phyloP scores from a whole-genome alignment of 2,329 filamentous ascomycete species.

The Paracorniculantispora psalliotae region DNA sequence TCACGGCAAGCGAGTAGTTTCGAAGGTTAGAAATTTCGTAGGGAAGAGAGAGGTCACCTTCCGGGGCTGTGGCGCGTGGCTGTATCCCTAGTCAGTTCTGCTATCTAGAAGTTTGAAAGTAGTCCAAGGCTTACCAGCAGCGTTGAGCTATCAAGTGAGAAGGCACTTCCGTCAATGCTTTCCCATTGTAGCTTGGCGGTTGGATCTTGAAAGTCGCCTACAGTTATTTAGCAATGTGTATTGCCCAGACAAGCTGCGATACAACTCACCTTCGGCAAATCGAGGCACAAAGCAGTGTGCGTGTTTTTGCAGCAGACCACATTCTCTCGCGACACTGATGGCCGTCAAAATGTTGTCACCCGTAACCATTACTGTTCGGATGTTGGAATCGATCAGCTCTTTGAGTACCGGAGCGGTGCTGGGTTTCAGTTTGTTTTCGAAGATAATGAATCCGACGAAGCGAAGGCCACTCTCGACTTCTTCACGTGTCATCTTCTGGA shows the following conservation, averaged over 20 bases:
- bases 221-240: neutral
- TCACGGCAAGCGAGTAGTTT: constrained; percentile 86
- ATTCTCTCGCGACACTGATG: constrained; percentile 91
- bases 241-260: neutral
- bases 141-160: constrained; percentile 72
- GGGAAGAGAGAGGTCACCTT: constrained; percentile 76
- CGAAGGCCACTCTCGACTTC: constrained; percentile 80
- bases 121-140: constrained; percentile 50
- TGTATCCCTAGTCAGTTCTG: constrained; percentile 28
- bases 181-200: constrained; percentile 79
- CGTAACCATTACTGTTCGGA: constrained; percentile 92
- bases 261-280: constrained; percentile 63
- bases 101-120: neutral
- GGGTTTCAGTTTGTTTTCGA: constrained; percentile 96
- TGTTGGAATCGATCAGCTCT: constrained; percentile 76
- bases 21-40: constrained; percentile 76
- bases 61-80: constrained; percentile 65
- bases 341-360: constrained; percentile 97
- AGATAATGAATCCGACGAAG: constrained; percentile 95
- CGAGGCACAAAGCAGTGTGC: constrained; percentile 91
- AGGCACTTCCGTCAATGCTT: constrained; percentile 82
- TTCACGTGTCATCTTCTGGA: constrained; percentile 84
- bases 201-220: constrained; percentile 67
- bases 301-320: constrained; percentile 70
- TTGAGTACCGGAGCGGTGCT: constrained; percentile 75